Evolutionary conservation across 1,139 yeast species (phyloP).

Genomic region (Taphrina pruni): DNA sequence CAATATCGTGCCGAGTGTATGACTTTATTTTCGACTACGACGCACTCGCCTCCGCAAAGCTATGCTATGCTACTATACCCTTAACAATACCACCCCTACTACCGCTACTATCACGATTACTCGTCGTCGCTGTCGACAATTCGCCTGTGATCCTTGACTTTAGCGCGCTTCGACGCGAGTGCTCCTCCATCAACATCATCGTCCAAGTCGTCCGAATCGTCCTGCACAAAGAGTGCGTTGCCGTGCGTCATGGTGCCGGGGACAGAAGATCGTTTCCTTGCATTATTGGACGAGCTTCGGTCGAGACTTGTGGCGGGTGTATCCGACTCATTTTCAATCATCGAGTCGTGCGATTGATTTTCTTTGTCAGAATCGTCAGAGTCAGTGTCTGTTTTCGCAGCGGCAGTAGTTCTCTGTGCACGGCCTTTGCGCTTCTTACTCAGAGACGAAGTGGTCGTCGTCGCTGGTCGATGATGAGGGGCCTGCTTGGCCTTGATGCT

Average conservation of each 20-base stretch:
- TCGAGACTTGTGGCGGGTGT: slow-evolving; percentile 1
- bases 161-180: not conserved
- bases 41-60: not conserved
- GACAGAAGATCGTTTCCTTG: not conserved
- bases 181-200: not conserved
- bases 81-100: not conserved
- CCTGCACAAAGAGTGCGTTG: slow-evolving; percentile 23
- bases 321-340: not conserved
- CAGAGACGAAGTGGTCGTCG: not conserved
- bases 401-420: too few relatives aligned
- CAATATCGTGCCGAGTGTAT: not conserved
- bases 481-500: slow-evolving; percentile 1
- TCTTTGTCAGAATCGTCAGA: not conserved
- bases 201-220: not conserved
- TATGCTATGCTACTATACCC: not conserved
- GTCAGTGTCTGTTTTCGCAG: too few relatives aligned
- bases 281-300: not conserved
- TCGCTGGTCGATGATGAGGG: slow-evolving; percentile 3
- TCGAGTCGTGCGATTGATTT: not conserved
- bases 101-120: not conserved
- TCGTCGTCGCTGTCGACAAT: slow-evolving; percentile 17
- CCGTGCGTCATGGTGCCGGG: slow-evolving; percentile 8
- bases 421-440: not conserved
- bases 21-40: not conserved
- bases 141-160: not conserved